A percentile compares a stretch with the other conserved stretches of the same genome.
These are phyloP conservation scores for Cucurbita moschata DNA, from an alignment of 306 rosid genomes.

Conservation along the genomic window DNA sequence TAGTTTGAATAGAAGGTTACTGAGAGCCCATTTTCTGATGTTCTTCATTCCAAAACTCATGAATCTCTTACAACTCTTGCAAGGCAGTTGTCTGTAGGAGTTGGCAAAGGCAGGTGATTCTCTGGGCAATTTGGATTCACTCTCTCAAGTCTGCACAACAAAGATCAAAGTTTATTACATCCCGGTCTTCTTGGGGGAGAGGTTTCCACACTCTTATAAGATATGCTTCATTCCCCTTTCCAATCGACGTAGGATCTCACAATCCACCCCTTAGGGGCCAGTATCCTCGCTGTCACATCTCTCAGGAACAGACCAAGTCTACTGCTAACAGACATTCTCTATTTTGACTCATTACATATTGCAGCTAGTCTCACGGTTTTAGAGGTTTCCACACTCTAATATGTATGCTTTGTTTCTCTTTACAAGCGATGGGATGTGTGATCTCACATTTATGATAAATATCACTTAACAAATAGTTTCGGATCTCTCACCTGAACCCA, in stretches of 20 bases:
- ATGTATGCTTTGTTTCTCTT: too few species aligned
- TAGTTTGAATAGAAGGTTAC: neutral
- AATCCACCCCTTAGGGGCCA: too few species aligned
- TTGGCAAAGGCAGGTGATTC: conserved; percentile 31
- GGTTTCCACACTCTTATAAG: neutral
- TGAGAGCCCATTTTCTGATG: neutral
- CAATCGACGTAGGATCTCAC: too few species aligned
- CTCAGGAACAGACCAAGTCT: too few species aligned
- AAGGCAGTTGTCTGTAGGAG: conserved; percentile 42
- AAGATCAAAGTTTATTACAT: neutral
- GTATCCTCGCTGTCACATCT: too few species aligned
- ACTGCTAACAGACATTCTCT: too few species aligned
- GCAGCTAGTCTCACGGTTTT: too few species aligned
- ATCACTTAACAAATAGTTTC: neutral
- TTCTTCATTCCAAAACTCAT: conserved; percentile 2
- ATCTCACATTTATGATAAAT: too few species aligned
- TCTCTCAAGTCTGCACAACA: conserved; percentile 35
- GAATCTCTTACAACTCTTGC: conserved; percentile 33
- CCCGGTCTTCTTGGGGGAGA: too few species aligned
- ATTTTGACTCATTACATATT: too few species aligned
- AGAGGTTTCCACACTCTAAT: neutral
- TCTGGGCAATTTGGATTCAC: conserved; percentile 26
- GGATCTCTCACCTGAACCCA: conserved; percentile 23
- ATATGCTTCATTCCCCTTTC: too few species aligned
- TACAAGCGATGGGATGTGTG: too few species aligned